Conservation (phyloP, 2,329 filamentous ascomycete species). For the Exophiala dermatitidis region DNA sequence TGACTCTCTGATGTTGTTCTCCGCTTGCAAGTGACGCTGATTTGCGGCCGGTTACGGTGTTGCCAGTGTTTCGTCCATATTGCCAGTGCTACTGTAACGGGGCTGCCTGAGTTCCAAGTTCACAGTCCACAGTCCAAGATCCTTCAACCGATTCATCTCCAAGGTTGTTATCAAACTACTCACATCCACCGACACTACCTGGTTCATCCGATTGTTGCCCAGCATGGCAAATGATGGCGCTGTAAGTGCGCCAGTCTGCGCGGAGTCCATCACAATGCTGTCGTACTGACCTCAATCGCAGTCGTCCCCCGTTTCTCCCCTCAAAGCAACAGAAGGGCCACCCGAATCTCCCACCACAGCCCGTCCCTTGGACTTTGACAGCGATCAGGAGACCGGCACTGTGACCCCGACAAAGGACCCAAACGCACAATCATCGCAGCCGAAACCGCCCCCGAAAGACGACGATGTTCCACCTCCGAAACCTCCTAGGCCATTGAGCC, state of each 20-base stretch:
- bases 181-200: background rate
- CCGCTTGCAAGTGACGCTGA: too few relatives aligned
- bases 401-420: constrained; percentile 26
- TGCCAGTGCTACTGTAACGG: too few relatives aligned
- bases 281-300: constrained; percentile 8
- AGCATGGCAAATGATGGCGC: constrained; percentile 14
- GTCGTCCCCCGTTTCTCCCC: constrained; percentile 25
- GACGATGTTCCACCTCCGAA: constrained; percentile 57
- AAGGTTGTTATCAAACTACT: background rate
- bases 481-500: constrained; percentile 73
- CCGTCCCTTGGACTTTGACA: constrained; percentile 51
- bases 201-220: background rate
- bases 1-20: too few relatives aligned
- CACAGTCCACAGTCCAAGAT: too few relatives aligned
- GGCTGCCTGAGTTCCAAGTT: too few relatives aligned
- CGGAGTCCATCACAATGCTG: background rate
- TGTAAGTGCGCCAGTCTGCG: constrained; percentile 5
- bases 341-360: constrained; percentile 51
- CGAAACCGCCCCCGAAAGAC: constrained; percentile 26
- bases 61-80: too few relatives aligned
- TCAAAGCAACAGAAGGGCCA: constrained; percentile 26
- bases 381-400: constrained; percentile 44
- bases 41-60: too few relatives aligned
- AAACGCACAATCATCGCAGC: constrained; percentile 28
- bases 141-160: background rate